Evolutionary conservation across 106 monocot genomes (phyloP), one percentile per base, ranked within the genome.

Genomic region (Dioscorea dumetorum): DNA sequence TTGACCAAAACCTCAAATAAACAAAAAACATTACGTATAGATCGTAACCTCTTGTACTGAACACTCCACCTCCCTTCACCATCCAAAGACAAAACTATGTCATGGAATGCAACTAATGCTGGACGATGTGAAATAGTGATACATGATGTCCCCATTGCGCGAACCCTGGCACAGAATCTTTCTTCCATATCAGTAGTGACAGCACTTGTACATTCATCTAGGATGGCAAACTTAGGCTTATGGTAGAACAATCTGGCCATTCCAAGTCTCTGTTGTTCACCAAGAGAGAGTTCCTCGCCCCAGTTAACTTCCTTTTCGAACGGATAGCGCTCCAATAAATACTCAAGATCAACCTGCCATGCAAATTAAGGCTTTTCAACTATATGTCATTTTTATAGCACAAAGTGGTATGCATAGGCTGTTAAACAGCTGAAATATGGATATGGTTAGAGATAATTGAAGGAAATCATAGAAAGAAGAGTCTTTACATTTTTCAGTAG

Each of bases 141-240:
- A 63, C 99, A 99, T 52, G 93, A 90, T 24, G 99, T 99, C 31
- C 99, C 99, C 99, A 93, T 99, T 73, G 90, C 93, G 50, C 72
- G 82, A 74, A 99, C 99, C 62, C 87, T 93, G 2, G 83, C 69
- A 87, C 99, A 99, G 65, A 99, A 99, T 18, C 99, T 84, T 67
- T 99, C 99, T 73, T 99, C 99, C 99, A 99, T 99, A 68, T 99
- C 87, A 15, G 93, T 93, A 75, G 99, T 93, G 49, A 99, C 99
- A 60, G 99, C 99, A 90, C 99, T 99, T 21, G 99, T 99, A 68
- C 99, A 99, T 70, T 99, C 99, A 68, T 99, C 99, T 65, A 99
- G 85, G 79, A 99, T 99, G 31, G 99, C 99, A 80, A 99, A 99
- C 70, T 85, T 99, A 22, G 99, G 99, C 69, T 83, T 99, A 71